Conservation (phyloP, 495 filamentous ascomycete species). For the Umbilicaria muhlenbergii region DNA sequence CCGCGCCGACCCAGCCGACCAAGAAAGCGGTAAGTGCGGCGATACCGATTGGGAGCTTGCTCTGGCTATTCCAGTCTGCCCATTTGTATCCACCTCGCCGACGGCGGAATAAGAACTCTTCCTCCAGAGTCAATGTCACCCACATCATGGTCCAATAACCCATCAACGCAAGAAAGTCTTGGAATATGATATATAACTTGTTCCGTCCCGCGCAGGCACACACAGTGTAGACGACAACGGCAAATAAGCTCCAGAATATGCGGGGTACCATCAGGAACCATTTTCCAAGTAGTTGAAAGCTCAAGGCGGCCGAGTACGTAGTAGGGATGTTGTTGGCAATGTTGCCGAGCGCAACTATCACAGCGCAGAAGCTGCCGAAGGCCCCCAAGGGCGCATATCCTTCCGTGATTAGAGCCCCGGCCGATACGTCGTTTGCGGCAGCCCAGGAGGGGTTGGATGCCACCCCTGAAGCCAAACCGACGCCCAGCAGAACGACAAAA, state of each 20-base stretch:
- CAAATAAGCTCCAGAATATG: slow-evolving; percentile 17
- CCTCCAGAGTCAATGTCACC: slow-evolving; percentile 27
- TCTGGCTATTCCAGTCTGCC: slow-evolving; percentile 27
- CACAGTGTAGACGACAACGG: slow-evolving; percentile 25
- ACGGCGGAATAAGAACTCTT: slow-evolving; percentile 27
- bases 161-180: slow-evolving; percentile 32
- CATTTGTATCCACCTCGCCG: slow-evolving; percentile 24
- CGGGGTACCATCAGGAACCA: too few relatives aligned
- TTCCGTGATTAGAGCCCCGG: slow-evolving; percentile 43
- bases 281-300: neutral
- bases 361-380: slow-evolving; percentile 52
- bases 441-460: slow-evolving; percentile 31
- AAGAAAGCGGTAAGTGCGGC: slow-evolving; percentile 31
- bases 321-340: slow-evolving; percentile 53
- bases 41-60: slow-evolving; percentile 27
- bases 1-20: slow-evolving; percentile 33
- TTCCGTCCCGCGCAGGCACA: slow-evolving; percentile 36
- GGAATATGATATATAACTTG: slow-evolving; percentile 29
- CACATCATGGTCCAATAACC: slow-evolving; percentile 36
- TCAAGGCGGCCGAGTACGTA: slow-evolving; percentile 41
- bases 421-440: slow-evolving; percentile 34
- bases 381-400: slow-evolving; percentile 41
- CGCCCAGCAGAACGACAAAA: slow-evolving; percentile 44
- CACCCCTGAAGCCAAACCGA: slow-evolving; percentile 46
- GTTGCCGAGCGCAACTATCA: slow-evolving; percentile 49